Evolutionary conservation across 495 filamentous ascomycete species (phyloP).

Genomic region (Platismatia glauca): DNA sequence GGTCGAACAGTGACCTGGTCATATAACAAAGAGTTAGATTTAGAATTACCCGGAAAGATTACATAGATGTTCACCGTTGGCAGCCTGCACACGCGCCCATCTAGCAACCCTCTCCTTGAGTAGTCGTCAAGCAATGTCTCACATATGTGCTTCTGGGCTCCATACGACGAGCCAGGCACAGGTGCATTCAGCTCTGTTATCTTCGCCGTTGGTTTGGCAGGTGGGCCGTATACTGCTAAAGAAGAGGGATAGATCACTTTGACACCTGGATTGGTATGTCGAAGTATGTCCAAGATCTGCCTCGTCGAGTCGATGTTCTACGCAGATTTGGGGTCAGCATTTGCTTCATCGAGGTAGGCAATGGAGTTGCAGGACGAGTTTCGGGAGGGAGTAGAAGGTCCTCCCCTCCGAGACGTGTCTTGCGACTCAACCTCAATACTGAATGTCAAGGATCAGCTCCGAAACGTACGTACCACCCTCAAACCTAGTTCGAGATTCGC

Average conservation of each 20-base stretch:
- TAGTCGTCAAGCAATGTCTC: conserved; percentile 71
- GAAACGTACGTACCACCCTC: no score
- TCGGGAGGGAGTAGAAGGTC: no score
- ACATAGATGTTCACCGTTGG: conserved; percentile 49
- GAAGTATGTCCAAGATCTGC: conserved; percentile 52
- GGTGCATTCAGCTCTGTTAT: conserved; percentile 52
- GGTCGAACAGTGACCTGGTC: conserved; percentile 49
- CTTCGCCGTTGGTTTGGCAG: conserved; percentile 34
- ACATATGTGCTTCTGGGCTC: conserved; percentile 68
- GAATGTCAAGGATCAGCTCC: no score
- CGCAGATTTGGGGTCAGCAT: no score
- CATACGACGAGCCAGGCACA: conserved; percentile 63
- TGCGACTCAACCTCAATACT: no score
- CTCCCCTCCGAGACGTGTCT: no score
- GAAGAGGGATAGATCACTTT: conserved; percentile 53
- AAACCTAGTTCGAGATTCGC: conserved; percentile 66
- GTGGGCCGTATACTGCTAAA: conserved; percentile 53
- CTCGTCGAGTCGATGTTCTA: conserved; percentile 70
- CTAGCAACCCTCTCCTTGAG: conserved; percentile 58
- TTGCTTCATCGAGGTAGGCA: no score
- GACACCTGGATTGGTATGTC: conserved; percentile 47
- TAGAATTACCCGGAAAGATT: neutral
- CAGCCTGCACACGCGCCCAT: conserved; percentile 58
- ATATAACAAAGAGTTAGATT: neutral
- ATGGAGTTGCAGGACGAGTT: no score